Percentiles rank a stretch among this genome's conserved stretches.
Conservation (phyloP, 345 rosid genomes). For the Aurinia saxatilis region DNA sequence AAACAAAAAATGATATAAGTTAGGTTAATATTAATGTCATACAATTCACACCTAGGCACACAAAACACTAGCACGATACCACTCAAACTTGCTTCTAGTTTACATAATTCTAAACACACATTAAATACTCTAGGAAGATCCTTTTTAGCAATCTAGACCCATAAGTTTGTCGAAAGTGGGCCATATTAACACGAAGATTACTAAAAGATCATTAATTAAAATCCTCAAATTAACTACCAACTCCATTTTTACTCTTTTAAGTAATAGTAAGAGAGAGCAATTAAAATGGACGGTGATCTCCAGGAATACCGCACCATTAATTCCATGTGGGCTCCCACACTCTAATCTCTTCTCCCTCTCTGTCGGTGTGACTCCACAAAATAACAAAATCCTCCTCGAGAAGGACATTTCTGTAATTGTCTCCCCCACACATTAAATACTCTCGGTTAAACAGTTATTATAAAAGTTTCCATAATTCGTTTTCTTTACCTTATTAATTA, state of each 20-base stretch:
- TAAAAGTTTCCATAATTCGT: neutral
- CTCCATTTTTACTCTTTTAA: neutral
- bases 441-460: neutral
- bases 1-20: slow-evolving; percentile 8
- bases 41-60: slow-evolving; percentile 5
- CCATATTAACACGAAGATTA: too few relatives aligned
- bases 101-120: neutral
- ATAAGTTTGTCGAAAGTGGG: slow-evolving; percentile 15
- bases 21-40: neutral
- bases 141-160: neutral
- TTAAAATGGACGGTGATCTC: slow-evolving; percentile 28
- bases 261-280: neutral
- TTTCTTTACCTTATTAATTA: neutral
- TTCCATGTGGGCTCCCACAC: slow-evolving; percentile 28
- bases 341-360: slow-evolving; percentile 2
- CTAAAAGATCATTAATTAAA: too few relatives aligned
- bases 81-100: slow-evolving; percentile 2
- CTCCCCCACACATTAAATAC: neutral
- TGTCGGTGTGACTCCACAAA: slow-evolving; percentile 41
- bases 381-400: slow-evolving; percentile 1
- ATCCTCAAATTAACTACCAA: neutral
- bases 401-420: slow-evolving; percentile 5
- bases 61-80: slow-evolving; percentile 1
- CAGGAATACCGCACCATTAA: slow-evolving; percentile 32
- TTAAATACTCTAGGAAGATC: neutral